Percentiles rank a stretch among this genome's conserved stretches.
Conservation (phyloP, 495 filamentous ascomycete species). For the Jackrogersella multiformis region DNA sequence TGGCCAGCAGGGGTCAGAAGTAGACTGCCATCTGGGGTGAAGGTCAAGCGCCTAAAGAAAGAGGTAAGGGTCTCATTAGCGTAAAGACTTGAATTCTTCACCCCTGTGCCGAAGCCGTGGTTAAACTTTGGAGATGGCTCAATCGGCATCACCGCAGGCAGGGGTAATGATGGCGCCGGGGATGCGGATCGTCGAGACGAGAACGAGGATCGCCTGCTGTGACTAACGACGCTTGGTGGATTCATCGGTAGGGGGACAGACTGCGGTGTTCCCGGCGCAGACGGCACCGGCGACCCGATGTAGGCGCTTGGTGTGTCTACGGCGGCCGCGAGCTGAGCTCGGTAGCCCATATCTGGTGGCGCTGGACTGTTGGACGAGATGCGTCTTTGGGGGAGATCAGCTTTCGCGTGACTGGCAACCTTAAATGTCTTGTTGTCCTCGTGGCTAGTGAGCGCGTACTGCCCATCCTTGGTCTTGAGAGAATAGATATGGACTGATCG, state of each 20-base stretch:
- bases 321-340: conserved; percentile 62
- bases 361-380: conserved; percentile 94
- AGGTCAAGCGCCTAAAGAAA: conserved; percentile 94
- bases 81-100: conserved; percentile 89
- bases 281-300: conserved; percentile 84
- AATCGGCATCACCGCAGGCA: conserved; percentile 96
- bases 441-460: conserved; percentile 75
- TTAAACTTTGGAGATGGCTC: conserved; percentile 76
- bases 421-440: conserved; percentile 57
- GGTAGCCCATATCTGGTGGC: conserved; percentile 76
- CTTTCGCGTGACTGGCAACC: conserved; percentile 70
- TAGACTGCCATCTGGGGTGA: conserved; percentile 93
- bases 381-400: conserved; percentile 89
- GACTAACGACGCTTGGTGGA: conserved; percentile 84
- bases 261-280: conserved; percentile 93
- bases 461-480: conserved; percentile 94
- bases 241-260: conserved; percentile 95
- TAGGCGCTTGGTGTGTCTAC: conserved; percentile 64
- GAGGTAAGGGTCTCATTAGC: conserved; percentile 98
- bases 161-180: conserved; percentile 91
- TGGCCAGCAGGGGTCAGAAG: conserved; percentile 97
- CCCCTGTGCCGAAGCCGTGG: conserved; percentile 65
- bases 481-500: conserved; percentile 97
- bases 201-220: conserved; percentile 94
- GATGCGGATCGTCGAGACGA: conserved; percentile 93